phyloP scores from a whole-genome alignment of 2,329 filamentous ascomycete genomes.

The Fusarium sp. region DNA sequence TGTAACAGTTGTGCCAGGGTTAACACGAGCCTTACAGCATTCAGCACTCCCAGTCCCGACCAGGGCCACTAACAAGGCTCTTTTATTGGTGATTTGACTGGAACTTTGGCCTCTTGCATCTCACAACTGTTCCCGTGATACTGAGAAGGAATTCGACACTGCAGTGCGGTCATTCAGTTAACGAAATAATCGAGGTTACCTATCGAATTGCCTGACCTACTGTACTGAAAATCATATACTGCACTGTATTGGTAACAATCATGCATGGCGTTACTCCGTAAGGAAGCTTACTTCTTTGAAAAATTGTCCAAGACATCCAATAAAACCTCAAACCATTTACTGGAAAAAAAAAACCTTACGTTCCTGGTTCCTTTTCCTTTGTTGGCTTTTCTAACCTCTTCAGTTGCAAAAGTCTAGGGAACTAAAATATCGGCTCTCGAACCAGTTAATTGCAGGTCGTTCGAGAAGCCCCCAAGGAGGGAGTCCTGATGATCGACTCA shows the following conservation, averaged over 20 bases:
- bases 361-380: not conserved
- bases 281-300: conserved; percentile 8
- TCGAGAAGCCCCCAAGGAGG: conserved; percentile 8
- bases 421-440: not conserved
- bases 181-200: not conserved
- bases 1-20: not conserved
- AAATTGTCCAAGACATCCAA: conserved; percentile 5
- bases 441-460: not conserved
- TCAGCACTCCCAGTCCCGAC: no score
- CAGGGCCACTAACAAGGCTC: not conserved
- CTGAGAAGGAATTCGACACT: not conserved
- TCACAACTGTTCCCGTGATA: not conserved
- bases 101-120: not conserved
- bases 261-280: not conserved
- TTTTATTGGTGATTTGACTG: conserved; percentile 5
- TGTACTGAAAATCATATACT: not conserved
- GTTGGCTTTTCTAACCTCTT: not conserved
- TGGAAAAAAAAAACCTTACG: conserved; percentile 7
- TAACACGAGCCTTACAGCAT: conserved; percentile 13
- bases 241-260: not conserved
- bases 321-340: not conserved
- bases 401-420: not conserved
- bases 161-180: not conserved
- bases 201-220: not conserved
- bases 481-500: conserved; percentile 30